Percentiles rank a stretch among this genome's conserved stretches.
These are phyloP conservation scores for Neurospora cerealis DNA, from an alignment of 495 filamentous ascomycete genomes.

Conservation along the genomic window DNA sequence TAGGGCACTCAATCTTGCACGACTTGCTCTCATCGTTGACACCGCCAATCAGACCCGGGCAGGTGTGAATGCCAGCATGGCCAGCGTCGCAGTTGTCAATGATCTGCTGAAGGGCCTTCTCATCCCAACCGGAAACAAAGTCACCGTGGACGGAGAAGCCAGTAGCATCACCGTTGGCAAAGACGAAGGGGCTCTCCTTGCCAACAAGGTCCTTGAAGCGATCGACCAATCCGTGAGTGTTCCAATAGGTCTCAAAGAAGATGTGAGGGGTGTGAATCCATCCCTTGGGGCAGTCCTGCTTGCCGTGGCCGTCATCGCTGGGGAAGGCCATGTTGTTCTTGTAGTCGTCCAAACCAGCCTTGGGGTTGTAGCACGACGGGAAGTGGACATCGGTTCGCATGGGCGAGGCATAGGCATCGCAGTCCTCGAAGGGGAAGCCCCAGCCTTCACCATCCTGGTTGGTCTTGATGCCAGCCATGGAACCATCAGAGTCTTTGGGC, in stretches of 20 bases:
- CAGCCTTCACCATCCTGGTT: constrained; percentile 37
- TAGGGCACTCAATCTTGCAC: constrained; percentile 39
- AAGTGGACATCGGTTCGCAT: constrained; percentile 48
- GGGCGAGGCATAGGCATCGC: constrained; percentile 42
- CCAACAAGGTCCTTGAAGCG: constrained; percentile 43
- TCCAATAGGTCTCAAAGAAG: constrained; percentile 61
- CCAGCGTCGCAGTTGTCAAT: constrained; percentile 48
- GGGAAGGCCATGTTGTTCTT: constrained; percentile 43
- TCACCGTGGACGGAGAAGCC: constrained; percentile 55
- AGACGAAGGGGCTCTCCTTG: constrained; percentile 54
- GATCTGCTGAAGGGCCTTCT: constrained; percentile 47
- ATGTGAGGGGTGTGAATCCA: constrained; percentile 48
- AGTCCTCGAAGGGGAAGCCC: constrained; percentile 41
- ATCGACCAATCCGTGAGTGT: constrained; percentile 44
- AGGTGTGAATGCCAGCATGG: constrained; percentile 43
- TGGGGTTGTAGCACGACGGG: constrained; percentile 48
- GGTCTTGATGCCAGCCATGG: constrained; percentile 36
- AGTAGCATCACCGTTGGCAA: constrained; percentile 50
- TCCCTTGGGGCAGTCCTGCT: constrained; percentile 49
- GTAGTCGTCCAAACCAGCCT: constrained; percentile 43
- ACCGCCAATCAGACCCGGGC: constrained; percentile 37
- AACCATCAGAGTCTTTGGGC: constrained; percentile 33
- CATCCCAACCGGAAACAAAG: constrained; percentile 67
- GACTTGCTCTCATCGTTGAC: constrained; percentile 26
- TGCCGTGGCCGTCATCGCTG: constrained; percentile 40